These are phyloP conservation scores for Simplicillium aogashimaense DNA, from an alignment of 2,329 filamentous ascomycete species.

Conservation along the genomic window DNA sequence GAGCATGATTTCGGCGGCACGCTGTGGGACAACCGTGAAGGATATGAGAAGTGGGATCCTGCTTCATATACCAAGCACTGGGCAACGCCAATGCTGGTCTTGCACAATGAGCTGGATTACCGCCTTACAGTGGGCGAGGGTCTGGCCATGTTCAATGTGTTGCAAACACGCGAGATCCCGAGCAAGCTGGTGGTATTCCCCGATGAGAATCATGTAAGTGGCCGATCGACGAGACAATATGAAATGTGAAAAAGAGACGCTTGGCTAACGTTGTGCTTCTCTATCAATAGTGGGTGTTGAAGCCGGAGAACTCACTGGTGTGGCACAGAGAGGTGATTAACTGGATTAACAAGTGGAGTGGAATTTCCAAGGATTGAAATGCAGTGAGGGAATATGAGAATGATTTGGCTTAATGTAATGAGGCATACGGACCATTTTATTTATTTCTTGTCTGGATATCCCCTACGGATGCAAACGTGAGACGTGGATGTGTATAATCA, in stretches of 20 bases:
- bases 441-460: too few species aligned
- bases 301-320: slow-evolving; percentile 80
- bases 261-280: not conserved
- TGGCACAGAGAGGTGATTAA: slow-evolving; percentile 83
- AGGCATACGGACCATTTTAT: too few species aligned
- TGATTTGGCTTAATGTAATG: too few species aligned
- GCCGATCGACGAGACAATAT: too few species aligned
- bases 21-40: slow-evolving; percentile 50
- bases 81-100: slow-evolving; percentile 75
- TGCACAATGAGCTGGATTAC: slow-evolving; percentile 88
- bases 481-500: too few species aligned
- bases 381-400: too few species aligned
- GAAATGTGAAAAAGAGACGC: too few species aligned
- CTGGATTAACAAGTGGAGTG: slow-evolving; percentile 60
- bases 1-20: slow-evolving; percentile 57
- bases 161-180: slow-evolving; percentile 65
- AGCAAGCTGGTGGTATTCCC: slow-evolving; percentile 76
- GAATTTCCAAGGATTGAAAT: slow-evolving; percentile 17
- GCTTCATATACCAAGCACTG: slow-evolving; percentile 56
- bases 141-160: slow-evolving; percentile 72
- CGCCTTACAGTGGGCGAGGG: slow-evolving; percentile 79
- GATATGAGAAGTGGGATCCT: slow-evolving; percentile 63
- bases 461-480: too few species aligned
- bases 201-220: slow-evolving; percentile 52
- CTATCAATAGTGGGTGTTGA: slow-evolving; percentile 62